Evolutionary conservation across 371 early-diverging fungal genomes (phyloP), one percentile per base, ranked within the genome.

Genomic region (Gilbertella persicaria): DNA sequence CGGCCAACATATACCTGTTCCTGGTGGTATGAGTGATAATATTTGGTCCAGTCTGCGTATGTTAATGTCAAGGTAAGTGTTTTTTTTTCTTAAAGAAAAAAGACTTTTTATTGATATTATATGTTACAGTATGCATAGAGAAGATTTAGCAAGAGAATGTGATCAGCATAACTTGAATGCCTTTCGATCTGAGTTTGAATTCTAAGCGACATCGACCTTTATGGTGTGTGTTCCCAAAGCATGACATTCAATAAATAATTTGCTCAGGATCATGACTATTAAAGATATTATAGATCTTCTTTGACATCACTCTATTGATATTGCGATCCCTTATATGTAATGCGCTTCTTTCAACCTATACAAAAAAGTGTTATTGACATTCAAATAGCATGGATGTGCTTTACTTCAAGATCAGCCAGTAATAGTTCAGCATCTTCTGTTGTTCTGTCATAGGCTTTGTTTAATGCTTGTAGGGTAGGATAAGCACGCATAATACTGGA

Each of bases 11-110:
- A 65, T 55, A 47, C 66, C 26, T 54, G 68, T 43, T 43, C 62
- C 55, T 17, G 60, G 81, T 14, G 83, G 73, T 33, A 86, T 89
- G 77, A 83, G 85, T 42, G 67, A 82, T 36, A 88, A 84, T 29
- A 78, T 95, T 9, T 94, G 96, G 94, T 75, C 78, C 46, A 89
- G 90, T 20, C 79, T 95, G 53, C 79, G 87, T 57, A 86, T 89
- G 82, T 79, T 93, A 17, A 82, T 91, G 83, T 67, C 78, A 61
- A 71, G 83, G 80, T 69, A 69, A 62, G 62, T 55, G 12, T 26
- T n/a, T 26, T 53, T 24, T 4, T 10, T 19, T 36, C 0, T 30
- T 39, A 17, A 13, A 10, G 13, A 5, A 7, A 26, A 29, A 14
- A 20, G 37, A 26, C 0, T 37, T 26, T 26, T 45, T 65, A 23